These are phyloP conservation scores for Pseudozyma tsukubaensis DNA, from an alignment of 1,284 basidiomycete genomes.

Conservation along the genomic window DNA sequence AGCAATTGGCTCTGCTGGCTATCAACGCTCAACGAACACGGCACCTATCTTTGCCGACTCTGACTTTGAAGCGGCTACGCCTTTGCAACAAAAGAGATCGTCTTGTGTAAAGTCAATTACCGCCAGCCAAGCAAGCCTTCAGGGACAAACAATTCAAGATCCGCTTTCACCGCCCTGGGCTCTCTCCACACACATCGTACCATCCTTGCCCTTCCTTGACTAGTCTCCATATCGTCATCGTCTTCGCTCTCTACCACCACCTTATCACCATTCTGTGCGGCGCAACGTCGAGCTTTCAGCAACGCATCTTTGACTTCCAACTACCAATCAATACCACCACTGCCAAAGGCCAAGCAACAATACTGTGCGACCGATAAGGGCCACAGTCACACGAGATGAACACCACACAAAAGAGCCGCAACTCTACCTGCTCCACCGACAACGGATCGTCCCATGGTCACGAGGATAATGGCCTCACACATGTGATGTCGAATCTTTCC, in stretches of 20 bases:
- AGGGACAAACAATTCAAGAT: background rate
- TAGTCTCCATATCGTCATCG: background rate
- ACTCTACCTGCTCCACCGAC: slow-evolving; percentile 40
- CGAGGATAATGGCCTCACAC: slow-evolving; percentile 20
- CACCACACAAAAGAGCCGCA: slow-evolving; percentile 25
- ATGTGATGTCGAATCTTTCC: slow-evolving; percentile 23
- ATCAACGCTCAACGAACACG: background rate
- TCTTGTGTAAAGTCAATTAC: too few relatives aligned
- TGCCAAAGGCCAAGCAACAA: background rate
- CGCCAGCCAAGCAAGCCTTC: too few relatives aligned
- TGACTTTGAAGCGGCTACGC: background rate
- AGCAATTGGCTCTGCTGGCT: too few relatives aligned
- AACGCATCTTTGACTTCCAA: background rate
- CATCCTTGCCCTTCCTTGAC: background rate
- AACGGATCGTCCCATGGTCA: slow-evolving; percentile 26
- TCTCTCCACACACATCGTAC: too few relatives aligned
- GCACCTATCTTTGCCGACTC: background rate
- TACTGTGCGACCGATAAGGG: background rate
- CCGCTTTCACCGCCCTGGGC: slow-evolving; percentile 1
- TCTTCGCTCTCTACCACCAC: slow-evolving; percentile 1
- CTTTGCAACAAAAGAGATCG: too few relatives aligned
- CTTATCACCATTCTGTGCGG: background rate
- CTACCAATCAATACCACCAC: background rate
- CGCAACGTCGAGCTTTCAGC: background rate
- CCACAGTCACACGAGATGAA: slow-evolving; percentile 14